A percentile compares a stretch with the other conserved stretches of the same genome.
Conservation (phyloP, 495 filamentous ascomycete species). For the Polyplosphaeria fusca region DNA sequence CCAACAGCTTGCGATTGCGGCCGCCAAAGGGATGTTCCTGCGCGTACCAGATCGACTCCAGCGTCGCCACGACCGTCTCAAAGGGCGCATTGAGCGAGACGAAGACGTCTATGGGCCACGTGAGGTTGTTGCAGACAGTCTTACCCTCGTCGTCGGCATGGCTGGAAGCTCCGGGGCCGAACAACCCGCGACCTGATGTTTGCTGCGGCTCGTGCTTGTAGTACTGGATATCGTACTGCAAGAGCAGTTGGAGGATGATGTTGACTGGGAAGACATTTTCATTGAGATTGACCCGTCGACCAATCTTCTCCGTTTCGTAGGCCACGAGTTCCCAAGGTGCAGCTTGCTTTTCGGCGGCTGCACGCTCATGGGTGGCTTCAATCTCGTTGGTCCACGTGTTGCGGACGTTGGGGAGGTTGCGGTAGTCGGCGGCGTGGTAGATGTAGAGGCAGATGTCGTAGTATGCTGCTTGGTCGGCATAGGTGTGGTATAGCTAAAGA, state of each 20-base stretch:
- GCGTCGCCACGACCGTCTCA: slow-evolving; percentile 68
- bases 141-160: neutral
- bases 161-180: slow-evolving; percentile 36
- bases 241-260: slow-evolving; percentile 69
- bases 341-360: slow-evolving; percentile 50
- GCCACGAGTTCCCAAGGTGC: slow-evolving; percentile 77
- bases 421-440: slow-evolving; percentile 82
- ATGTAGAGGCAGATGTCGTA: slow-evolving; percentile 90
- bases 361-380: slow-evolving; percentile 63
- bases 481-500: slow-evolving; percentile 79
- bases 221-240: slow-evolving; percentile 35
- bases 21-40: slow-evolving; percentile 81
- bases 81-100: slow-evolving; percentile 70
- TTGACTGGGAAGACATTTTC: slow-evolving; percentile 76
- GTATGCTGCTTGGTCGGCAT: slow-evolving; percentile 82
- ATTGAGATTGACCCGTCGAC: slow-evolving; percentile 71
- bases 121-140: slow-evolving; percentile 45
- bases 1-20: slow-evolving; percentile 56
- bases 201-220: slow-evolving; percentile 9
- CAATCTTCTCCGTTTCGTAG: slow-evolving; percentile 70
- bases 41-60: slow-evolving; percentile 80
- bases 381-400: slow-evolving; percentile 83
- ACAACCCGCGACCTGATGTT: too few relatives aligned
- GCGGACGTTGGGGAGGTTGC: slow-evolving; percentile 74
- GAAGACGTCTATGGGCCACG: slow-evolving; percentile 82